Evolutionary conservation across 306 rosid genomes (phyloP).

Genomic region (Quercus glauca): DNA sequence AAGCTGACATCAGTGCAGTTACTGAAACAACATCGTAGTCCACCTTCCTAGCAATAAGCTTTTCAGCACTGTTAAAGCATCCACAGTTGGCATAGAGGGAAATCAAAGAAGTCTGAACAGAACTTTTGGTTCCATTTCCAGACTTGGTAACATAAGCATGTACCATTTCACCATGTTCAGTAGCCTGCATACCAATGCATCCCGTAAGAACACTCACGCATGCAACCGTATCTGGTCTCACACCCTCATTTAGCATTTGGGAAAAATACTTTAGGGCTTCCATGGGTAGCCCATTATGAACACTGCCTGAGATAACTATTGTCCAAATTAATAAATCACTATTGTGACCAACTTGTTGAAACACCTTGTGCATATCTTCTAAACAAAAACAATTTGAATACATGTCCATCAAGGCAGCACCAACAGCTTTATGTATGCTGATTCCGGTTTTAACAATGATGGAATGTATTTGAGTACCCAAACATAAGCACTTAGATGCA

Average conservation of each 20-base stretch:
- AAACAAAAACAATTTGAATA: background rate
- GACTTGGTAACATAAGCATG: background rate
- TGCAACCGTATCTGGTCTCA: background rate
- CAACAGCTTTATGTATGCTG: background rate
- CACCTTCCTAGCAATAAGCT: background rate
- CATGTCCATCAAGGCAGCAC: background rate
- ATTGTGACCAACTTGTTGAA: background rate
- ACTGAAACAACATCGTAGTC: background rate
- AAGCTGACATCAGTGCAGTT: background rate
- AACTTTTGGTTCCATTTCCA: background rate
- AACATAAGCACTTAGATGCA: background rate
- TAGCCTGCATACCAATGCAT: background rate
- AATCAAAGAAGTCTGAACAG: background rate
- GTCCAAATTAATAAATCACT: slow-evolving; percentile 1
- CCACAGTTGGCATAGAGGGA: background rate
- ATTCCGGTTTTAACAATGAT: background rate
- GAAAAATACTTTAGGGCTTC: background rate
- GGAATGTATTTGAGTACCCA: slow-evolving; percentile 2
- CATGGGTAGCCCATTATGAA: background rate
- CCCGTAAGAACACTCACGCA: background rate
- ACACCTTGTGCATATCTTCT: background rate
- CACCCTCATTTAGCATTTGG: background rate
- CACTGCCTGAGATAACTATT: background rate
- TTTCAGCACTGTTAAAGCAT: background rate
- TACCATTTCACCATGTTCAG: background rate